phyloP scores from a whole-genome alignment of 164 flowering plant species.

The Vitis labrusca region DNA sequence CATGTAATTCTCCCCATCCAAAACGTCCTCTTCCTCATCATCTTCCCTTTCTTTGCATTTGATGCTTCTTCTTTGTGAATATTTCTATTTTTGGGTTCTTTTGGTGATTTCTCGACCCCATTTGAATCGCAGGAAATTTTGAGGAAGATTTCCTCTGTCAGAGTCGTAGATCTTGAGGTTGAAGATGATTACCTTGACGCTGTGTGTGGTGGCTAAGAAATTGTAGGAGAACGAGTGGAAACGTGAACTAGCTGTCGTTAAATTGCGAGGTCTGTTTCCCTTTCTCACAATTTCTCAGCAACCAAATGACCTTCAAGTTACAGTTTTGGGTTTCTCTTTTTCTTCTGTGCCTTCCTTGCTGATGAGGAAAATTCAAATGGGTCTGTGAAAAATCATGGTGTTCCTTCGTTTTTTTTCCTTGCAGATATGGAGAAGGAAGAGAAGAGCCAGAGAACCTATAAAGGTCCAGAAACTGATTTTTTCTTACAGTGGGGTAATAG shows the following conservation, averaged over 20 bases:
- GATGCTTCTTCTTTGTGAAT: not conserved
- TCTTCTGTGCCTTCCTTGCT: not conserved
- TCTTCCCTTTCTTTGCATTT: no score
- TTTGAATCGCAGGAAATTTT: slow-evolving; percentile 1
- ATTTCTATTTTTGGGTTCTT: not conserved
- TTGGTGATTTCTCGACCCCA: not conserved
- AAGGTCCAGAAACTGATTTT: slow-evolving; percentile 31
- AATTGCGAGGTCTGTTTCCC: no score
- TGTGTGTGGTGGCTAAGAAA: not conserved
- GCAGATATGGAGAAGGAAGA: slow-evolving; percentile 38
- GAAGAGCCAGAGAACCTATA: slow-evolving; percentile 20
- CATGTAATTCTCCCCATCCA: slow-evolving; percentile 6
- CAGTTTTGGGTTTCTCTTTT: slow-evolving; percentile 3
- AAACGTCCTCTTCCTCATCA: not conserved
- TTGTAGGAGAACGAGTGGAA: not conserved
- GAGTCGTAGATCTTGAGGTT: slow-evolving; percentile 19
- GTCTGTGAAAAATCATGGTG: not conserved
- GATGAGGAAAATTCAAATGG: not conserved
- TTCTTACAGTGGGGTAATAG: slow-evolving; percentile 50
- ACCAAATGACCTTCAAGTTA: not conserved
- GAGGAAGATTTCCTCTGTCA: not conserved
- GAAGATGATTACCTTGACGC: not conserved
- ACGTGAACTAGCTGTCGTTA: not conserved
- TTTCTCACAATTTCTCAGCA: not conserved
- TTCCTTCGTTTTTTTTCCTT: not conserved